A percentile compares a stretch with the other conserved stretches of the same genome.
These are phyloP conservation scores for Alternaria conjuncta DNA, from an alignment of 2,329 filamentous ascomycete genomes.

Conservation along the genomic window DNA sequence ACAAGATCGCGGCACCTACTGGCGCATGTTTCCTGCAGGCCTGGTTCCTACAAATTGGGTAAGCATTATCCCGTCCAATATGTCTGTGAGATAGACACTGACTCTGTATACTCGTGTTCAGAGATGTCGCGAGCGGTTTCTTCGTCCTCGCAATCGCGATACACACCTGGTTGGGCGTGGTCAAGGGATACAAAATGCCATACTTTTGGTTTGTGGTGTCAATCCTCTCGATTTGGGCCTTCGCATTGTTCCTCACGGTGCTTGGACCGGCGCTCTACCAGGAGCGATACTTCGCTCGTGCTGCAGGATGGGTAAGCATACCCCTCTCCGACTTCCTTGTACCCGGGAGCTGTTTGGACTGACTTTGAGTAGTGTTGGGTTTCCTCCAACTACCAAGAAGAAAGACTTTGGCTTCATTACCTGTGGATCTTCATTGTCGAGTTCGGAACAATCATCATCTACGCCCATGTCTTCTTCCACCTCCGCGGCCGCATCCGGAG, in stretches of 20 bases:
- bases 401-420: slow-evolving; percentile 60
- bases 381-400: slow-evolving; percentile 50
- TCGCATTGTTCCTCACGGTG: slow-evolving; percentile 55
- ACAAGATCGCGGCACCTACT: slow-evolving; percentile 54
- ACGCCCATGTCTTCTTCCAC: slow-evolving; percentile 57
- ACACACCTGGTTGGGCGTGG: slow-evolving; percentile 60
- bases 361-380: slow-evolving; percentile 55
- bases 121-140: slow-evolving; percentile 60
- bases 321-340: not conserved
- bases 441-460: slow-evolving; percentile 59
- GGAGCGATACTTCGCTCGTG: slow-evolving; percentile 54
- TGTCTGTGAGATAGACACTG: not conserved
- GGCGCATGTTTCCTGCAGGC: slow-evolving; percentile 59
- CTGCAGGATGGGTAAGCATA: slow-evolving; percentile 53
- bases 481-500: slow-evolving; percentile 54
- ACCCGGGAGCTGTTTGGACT: not conserved
- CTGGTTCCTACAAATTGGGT: slow-evolving; percentile 58
- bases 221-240: slow-evolving; percentile 55
- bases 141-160: slow-evolving; percentile 62
- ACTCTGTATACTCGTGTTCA: not conserved
- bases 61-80: not conserved
- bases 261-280: slow-evolving; percentile 54
- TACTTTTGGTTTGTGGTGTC: slow-evolving; percentile 53
- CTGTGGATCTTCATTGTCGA: slow-evolving; percentile 62
- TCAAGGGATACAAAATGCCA: slow-evolving; percentile 55